Evolutionary conservation across 2,329 filamentous ascomycete genomes (phyloP).

Genomic region (Aspergillus caelatus): DNA sequence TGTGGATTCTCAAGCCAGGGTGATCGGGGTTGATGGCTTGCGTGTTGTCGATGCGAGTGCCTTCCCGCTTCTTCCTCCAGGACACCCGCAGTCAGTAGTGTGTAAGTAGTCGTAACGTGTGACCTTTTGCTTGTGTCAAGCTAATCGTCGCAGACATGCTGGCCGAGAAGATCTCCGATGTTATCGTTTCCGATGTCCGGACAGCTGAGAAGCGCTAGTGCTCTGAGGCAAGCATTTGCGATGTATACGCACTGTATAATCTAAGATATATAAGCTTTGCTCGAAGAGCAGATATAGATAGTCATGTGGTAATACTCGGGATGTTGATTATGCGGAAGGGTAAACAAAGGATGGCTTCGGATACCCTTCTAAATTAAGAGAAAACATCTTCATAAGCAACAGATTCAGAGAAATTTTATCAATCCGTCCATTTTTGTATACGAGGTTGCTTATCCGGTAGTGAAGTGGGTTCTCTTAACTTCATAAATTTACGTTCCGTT

Average conservation of each 20-base stretch:
- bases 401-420: too few species aligned
- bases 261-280: neutral
- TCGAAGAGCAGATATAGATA: neutral
- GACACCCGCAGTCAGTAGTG: constrained; percentile 41
- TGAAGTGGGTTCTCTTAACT: too few species aligned
- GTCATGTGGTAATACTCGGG: too few species aligned
- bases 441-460: too few species aligned
- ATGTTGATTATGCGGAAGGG: too few species aligned
- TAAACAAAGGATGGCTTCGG: too few species aligned
- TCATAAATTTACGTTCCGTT: too few species aligned
- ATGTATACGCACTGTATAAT: neutral
- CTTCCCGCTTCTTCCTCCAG: constrained; percentile 40
- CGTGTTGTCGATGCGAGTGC: constrained; percentile 39
- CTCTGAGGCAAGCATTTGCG: neutral
- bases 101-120: constrained; percentile 27
- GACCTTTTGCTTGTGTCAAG: neutral
- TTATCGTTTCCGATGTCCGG: constrained; percentile 3
- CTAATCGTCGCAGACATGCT: constrained; percentile 30
- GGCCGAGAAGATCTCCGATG: constrained; percentile 43
- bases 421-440: too few species aligned
- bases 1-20: constrained; percentile 32
- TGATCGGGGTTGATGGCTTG: constrained; percentile 33
- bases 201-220: neutral
- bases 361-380: too few species aligned
- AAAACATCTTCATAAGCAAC: too few species aligned